Conservation (phyloP, 192 early-diverging fungal genomes). For the Coemansia sp. region DNA sequence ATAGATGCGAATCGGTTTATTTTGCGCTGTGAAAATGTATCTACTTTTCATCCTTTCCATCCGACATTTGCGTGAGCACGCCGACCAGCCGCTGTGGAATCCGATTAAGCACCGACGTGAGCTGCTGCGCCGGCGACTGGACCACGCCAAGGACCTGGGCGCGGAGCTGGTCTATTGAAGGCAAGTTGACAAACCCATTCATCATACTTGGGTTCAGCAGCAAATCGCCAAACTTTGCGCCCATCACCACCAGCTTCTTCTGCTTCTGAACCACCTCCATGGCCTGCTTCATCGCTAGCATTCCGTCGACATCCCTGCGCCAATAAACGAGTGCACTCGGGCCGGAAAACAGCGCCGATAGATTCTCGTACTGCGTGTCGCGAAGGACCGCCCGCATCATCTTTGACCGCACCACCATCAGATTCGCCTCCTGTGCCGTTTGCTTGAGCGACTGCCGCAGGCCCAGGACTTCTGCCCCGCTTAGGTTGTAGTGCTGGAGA, state of each 20-base stretch:
- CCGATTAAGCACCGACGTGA: conserved; percentile 26
- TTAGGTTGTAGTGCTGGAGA: conserved; percentile 50
- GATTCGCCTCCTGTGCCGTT: conserved; percentile 17
- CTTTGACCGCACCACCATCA: conserved; percentile 45
- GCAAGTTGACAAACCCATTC: conserved; percentile 36
- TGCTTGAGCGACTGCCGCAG: conserved; percentile 27
- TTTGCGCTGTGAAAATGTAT: not conserved
- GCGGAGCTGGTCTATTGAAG: conserved; percentile 32
- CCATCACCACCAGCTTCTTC: conserved; percentile 42
- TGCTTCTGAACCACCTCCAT: conserved; percentile 22
- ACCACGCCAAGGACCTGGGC: conserved; percentile 46
- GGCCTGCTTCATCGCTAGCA: conserved; percentile 21
- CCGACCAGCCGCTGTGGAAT: conserved; percentile 46
- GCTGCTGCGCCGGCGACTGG: conserved; percentile 29
- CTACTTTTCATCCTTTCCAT: not conserved
- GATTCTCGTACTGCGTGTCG: conserved; percentile 35
- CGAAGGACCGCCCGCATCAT: conserved; percentile 49
- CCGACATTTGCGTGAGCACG: conserved; percentile 39
- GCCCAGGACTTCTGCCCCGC: conserved; percentile 32
- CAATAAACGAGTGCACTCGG: conserved; percentile 46
- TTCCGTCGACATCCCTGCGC: conserved; percentile 5
- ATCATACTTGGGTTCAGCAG: conserved; percentile 43
- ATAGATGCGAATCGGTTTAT: too few relatives aligned
- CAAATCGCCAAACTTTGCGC: conserved; percentile 35
- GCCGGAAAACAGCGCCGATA: conserved; percentile 40